These are phyloP conservation scores for Chrysosporium queenslandicum DNA, from an alignment of 2,329 filamentous ascomycete species.

Conservation along the genomic window DNA sequence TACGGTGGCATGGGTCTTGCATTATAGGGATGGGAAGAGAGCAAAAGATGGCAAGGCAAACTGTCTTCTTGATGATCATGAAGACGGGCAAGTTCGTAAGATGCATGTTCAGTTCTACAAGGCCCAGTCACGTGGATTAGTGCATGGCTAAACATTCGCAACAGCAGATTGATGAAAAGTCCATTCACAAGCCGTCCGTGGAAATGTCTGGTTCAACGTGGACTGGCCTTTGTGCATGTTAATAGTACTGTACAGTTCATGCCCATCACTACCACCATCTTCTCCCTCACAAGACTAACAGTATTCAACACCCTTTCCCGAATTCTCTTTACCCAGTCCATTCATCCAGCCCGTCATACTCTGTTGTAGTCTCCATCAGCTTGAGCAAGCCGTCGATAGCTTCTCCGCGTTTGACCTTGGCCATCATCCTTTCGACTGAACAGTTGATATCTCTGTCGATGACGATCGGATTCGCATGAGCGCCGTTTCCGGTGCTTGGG, in stretches of 20 bases:
- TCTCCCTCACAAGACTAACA: background rate
- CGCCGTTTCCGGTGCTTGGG: constrained; percentile 26
- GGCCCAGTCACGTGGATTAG: too few relatives aligned
- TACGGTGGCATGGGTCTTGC: too few relatives aligned
- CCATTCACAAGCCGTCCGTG: too few relatives aligned
- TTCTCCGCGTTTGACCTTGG: constrained; percentile 27
- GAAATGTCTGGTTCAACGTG: background rate
- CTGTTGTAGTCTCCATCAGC: constrained; percentile 30
- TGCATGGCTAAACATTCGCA: too few relatives aligned
- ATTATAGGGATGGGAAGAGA: too few relatives aligned
- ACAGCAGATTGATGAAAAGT: too few relatives aligned
- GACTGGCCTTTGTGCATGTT: background rate
- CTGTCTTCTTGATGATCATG: background rate
- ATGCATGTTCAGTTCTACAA: too few relatives aligned
- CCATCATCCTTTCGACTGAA: constrained; percentile 17
- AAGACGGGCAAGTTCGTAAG: too few relatives aligned
- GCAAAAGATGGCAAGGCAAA: background rate
- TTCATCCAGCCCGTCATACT: constrained; percentile 20
- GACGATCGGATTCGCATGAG: constrained; percentile 8
- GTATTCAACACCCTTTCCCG: background rate
- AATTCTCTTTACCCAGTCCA: constrained; percentile 7
- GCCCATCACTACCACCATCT: background rate
- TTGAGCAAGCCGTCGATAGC: constrained; percentile 34
- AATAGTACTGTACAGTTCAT: background rate
- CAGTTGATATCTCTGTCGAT: constrained; percentile 16